Percentiles rank a stretch among this genome's conserved stretches.
phyloP scores from a whole-genome alignment of 805 yeast species.

The Wickerhamomyces chaumierensis region DNA sequence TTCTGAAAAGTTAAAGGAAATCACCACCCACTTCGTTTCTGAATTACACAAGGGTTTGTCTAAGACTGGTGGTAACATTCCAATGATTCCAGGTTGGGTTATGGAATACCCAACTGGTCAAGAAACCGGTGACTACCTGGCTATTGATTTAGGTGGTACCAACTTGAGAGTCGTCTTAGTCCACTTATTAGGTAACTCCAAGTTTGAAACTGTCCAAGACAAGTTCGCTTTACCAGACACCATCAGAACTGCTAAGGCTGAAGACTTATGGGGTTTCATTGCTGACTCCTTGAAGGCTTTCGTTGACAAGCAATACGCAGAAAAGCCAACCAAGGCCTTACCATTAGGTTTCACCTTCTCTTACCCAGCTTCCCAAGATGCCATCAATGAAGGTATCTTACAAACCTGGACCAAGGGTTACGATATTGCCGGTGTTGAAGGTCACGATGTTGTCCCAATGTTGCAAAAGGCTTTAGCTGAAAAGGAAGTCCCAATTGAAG shows the following conservation, averaged over 20 bases:
- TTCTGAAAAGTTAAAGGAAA: conserved; percentile 44
- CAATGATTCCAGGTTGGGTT: conserved; percentile 98
- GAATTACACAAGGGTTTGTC: conserved; percentile 80
- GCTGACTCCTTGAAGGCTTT: conserved; percentile 72
- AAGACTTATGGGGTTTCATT: conserved; percentile 75
- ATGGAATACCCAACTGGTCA: conserved; percentile 86
- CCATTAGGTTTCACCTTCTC: conserved; percentile 94
- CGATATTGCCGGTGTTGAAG: conserved; percentile 88
- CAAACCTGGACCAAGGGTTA: conserved; percentile 98
- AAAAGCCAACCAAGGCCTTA: conserved; percentile 47
- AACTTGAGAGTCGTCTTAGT: conserved; percentile 89
- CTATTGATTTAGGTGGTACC: conserved; percentile 96
- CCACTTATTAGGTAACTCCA: conserved; percentile 68
- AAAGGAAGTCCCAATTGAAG: conserved; percentile 63
- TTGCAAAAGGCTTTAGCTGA: conserved; percentile 63
- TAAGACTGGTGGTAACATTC: conserved; percentile 72
- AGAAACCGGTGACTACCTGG: conserved; percentile 82
- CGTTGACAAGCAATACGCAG: conserved; percentile 54
- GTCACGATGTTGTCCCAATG: conserved; percentile 88
- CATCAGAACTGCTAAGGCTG: conserved; percentile 70
- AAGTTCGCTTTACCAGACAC: conserved; percentile 70
- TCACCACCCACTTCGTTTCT: conserved; percentile 63
- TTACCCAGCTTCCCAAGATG: conserved; percentile 76
- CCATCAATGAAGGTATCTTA: conserved; percentile 75
- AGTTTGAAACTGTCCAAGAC: conserved; percentile 78